Base-by-base conservation (phyloP, 129 eudicot genomes). In the Heracleum sosnowskyi region DNA sequence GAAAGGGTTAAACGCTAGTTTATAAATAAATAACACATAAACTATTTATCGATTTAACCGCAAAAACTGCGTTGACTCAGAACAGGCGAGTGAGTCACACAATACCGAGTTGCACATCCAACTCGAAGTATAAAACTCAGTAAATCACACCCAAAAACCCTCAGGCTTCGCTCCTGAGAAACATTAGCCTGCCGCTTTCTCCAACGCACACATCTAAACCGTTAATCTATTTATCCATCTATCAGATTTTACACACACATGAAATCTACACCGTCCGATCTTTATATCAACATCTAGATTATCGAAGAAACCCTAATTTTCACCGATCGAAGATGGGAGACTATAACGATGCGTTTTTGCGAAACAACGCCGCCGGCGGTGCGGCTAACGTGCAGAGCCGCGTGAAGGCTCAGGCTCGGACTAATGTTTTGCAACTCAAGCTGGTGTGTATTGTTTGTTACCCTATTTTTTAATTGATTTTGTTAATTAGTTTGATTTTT, bases 361-460 rank as follows among this genome's bases (percentile, higher is more conserved):
- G 98, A 78, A 90, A 89, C 86, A 89, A 88, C 79, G 88, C 85
- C 86, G 62, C 64, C 64, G 45, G 26, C 73, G 69, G 36, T 33
- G 29, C 37, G 82, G 89, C 94, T 39, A 89, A 87, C 78, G 96
- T 89, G 77, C 97, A 91, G 81, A 96, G 92, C 76, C 98, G 98
- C 7, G 87, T 97, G 36, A 95, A 95, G 89, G 92, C 89, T 33
- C 93, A 87, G 86, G 92, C 90, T 46, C 97, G 98, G 60, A 96
- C 97, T 7, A 95, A 95, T 83, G 97, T 95, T 77, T 87, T 95
- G 88, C 97, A 95, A 49, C 96, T 91, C 80, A 95, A 95, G 82
- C 82, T 88, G 96, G 98, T 95, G 86, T 60, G 15, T 37, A 28
- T 36, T 1, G 7, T 29, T 13, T 33, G 68, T 39, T 13, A 41